These are phyloP conservation scores for Cercospora sp. DNA, from an alignment of 2,329 filamentous ascomycete species.

Conservation along the genomic window DNA sequence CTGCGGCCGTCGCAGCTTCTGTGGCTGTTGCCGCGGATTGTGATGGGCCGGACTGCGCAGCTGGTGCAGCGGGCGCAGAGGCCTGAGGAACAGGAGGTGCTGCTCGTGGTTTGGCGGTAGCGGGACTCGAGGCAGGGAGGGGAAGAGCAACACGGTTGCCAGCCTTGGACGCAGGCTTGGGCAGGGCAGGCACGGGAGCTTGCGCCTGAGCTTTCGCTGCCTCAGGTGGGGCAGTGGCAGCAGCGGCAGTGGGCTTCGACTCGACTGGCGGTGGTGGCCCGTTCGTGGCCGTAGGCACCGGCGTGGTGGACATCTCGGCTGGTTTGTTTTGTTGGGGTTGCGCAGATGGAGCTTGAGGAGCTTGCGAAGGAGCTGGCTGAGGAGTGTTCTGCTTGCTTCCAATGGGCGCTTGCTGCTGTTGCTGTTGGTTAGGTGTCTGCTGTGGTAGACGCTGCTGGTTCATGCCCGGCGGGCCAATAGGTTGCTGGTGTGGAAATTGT, in stretches of 20 bases:
- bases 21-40: slow-evolving; percentile 58
- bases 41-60: slow-evolving; percentile 18
- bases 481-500: slow-evolving; percentile 51
- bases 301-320: slow-evolving; percentile 41
- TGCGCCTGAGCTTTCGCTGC: slow-evolving; percentile 39
- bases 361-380: slow-evolving; percentile 32
- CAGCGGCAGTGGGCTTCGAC: slow-evolving; percentile 65
- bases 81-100: slow-evolving; percentile 14
- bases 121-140: slow-evolving; percentile 50
- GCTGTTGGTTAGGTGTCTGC: slow-evolving; percentile 36
- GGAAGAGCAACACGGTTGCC: slow-evolving; percentile 62
- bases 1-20: slow-evolving; percentile 71
- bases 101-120: slow-evolving; percentile 27
- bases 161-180: slow-evolving; percentile 45
- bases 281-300: slow-evolving; percentile 50
- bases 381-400: slow-evolving; percentile 42
- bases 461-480: slow-evolving; percentile 52
- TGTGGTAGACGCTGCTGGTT: slow-evolving; percentile 46
- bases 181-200: slow-evolving; percentile 33
- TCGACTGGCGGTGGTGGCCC: slow-evolving; percentile 61
- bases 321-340: slow-evolving; percentile 36
- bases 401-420: slow-evolving; percentile 39
- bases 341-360: slow-evolving; percentile 9
- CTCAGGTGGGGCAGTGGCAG: slow-evolving; percentile 56
- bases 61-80: slow-evolving; percentile 15